Base-by-base conservation (phyloP, 495 filamentous ascomycete genomes). In the Haplographium delicatum region DNA sequence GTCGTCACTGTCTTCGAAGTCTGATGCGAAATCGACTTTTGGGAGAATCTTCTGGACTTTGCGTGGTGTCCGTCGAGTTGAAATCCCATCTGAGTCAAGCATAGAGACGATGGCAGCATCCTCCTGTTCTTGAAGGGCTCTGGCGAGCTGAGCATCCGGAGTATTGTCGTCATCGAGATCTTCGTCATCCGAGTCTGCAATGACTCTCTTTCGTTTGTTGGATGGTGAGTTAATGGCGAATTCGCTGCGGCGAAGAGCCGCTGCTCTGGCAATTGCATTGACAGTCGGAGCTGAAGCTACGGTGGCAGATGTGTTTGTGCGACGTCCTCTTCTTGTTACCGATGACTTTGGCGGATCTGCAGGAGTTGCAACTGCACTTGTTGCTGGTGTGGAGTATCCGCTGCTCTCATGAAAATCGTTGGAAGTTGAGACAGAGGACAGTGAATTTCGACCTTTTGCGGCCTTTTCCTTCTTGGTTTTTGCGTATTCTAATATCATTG, bases 371-470 rank as follows among this genome's bases (percentile, higher is more conserved):
- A 72, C 68, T 51, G 79, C 74, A 62, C 87, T 93, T 10, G 89
- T 95, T 18, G 80, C 83, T 7, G 88, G 88, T 4, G 89, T 95
- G 34, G 81, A 81, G 57, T 78, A 82, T 23, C 79, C 82, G 43
- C 74, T 81, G 5, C 73, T 79, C 1, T 75, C 76, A 31, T 75
- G 69, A 13, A 48, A 63, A 11, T 70, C 61, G 33, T 60, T 51
- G 0, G 65, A 63, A 5, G 74, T 75, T 6, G 65, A 54, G 1
- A 60, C 60, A 0, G 69, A 65, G 7, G 74, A 74, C 7, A 67
- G 51, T 40, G 59, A 62, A 6, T 48, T 25, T 4, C 59, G 55
- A 18, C 40, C 23, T 9, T 47, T 42, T 2, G 19, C 38, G 8
- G 8, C n/a, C n/a, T 34, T 27, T 25, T 26, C 13, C 52, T 44